Conservation (phyloP, 495 filamentous ascomycete genomes). For the Penicillium lividum region DNA sequence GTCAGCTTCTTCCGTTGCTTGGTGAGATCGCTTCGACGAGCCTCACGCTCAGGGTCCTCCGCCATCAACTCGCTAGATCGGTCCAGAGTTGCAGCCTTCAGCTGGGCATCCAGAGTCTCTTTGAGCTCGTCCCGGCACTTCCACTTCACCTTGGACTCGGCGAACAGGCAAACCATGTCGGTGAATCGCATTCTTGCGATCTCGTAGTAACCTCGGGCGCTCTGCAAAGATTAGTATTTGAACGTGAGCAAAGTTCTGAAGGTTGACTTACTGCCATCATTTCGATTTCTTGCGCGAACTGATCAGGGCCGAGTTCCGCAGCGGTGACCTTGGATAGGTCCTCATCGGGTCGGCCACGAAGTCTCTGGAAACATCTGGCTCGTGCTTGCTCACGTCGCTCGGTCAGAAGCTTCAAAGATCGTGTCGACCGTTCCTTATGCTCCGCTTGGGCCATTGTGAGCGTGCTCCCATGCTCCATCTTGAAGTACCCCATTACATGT, state of each 20-base stretch:
- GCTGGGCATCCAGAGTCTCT: constrained; percentile 30
- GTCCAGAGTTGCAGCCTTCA: constrained; percentile 32
- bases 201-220: constrained; percentile 53
- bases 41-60: constrained; percentile 49
- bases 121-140: constrained; percentile 42
- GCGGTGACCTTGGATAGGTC: constrained; percentile 25
- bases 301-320: constrained; percentile 42
- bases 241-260: neutral
- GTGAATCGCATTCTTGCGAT: constrained; percentile 51
- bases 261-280: constrained; percentile 50
- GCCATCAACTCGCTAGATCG: constrained; percentile 40
- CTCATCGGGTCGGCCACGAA: constrained; percentile 6
- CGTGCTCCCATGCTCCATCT: constrained; percentile 33
- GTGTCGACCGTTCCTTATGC: constrained; percentile 20
- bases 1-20: constrained; percentile 46
- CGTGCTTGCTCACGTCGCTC: constrained; percentile 18
- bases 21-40: constrained; percentile 35
- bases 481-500: constrained; percentile 25
- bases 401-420: constrained; percentile 1
- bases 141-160: constrained; percentile 49
- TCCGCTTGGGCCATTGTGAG: constrained; percentile 36
- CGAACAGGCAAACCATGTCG: constrained; percentile 48
- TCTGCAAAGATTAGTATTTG: constrained; percentile 26
- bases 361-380: constrained; percentile 14
- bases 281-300: constrained; percentile 44